A percentile compares a stretch with the other conserved stretches of the same genome.
phyloP scores from a whole-genome alignment of 2,329 filamentous ascomycete species.

The Beauveria pseudobassiana region DNA sequence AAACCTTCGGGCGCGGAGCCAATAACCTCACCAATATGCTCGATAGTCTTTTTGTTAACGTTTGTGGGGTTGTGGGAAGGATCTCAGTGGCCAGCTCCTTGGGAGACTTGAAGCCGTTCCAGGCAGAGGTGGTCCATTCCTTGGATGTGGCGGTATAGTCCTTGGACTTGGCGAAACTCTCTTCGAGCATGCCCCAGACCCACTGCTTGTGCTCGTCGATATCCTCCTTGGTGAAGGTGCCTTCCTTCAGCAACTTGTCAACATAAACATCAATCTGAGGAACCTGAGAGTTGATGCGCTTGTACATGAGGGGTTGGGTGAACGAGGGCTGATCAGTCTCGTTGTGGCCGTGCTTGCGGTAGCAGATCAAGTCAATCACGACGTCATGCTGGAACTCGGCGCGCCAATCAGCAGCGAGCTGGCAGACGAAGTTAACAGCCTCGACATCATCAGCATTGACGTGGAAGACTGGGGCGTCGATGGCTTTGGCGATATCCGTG shows the following conservation, averaged over 20 bases:
- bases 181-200: constrained; percentile 98
- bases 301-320: constrained; percentile 99
- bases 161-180: constrained; percentile 95
- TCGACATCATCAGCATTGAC: constrained; percentile 98
- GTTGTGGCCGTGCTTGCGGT: constrained; percentile 98
- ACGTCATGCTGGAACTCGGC: constrained; percentile 98
- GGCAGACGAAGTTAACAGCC: constrained; percentile 96
- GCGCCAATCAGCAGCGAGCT: constrained; percentile 94
- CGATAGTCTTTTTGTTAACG: constrained; percentile 63
- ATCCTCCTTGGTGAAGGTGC: constrained; percentile 94
- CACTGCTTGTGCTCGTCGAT: constrained; percentile 99
- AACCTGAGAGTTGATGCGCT: constrained; percentile 81
- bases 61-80: constrained; percentile 81
- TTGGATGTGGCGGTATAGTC: constrained; percentile 95
- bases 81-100: constrained; percentile 95
- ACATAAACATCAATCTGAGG: constrained; percentile 87
- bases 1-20: constrained; percentile 77
- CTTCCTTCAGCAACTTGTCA: constrained; percentile 81
- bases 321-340: constrained; percentile 99
- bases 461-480: constrained; percentile 97
- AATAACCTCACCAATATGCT: constrained; percentile 77
- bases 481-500: constrained; percentile 97
- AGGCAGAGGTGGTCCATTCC: constrained; percentile 97
- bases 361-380: constrained; percentile 96
- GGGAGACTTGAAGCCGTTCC: constrained; percentile 99